Base-by-base conservation (phyloP, 257 asterid genomes). In the Petrea volubilis region DNA sequence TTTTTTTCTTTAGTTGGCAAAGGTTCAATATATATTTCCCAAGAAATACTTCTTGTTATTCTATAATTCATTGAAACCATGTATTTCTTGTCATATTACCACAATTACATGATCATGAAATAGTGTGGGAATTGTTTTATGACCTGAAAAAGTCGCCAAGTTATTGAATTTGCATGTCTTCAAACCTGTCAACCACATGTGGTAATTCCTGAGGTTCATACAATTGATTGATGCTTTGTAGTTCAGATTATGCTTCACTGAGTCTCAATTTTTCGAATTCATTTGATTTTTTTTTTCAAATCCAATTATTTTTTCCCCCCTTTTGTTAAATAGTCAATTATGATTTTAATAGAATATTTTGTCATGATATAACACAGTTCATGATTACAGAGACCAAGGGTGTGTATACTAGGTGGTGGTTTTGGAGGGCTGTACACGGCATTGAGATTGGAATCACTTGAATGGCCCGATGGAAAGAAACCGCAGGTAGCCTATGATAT, bases 371-470 rank as follows among this genome's bases (percentile, higher is more conserved):
- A 40, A 74, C 57, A 51, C 25, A 33, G 62, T 76, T 72, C 56
- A 50, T 82, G 68, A 44, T 77, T 81, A 77, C 89, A 94, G 99
- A 85, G 92, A 68, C 98, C 99, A 64, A 85, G 97, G 78, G 92
- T 94, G 60, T 94, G 99, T 86, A 94, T 94, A 65, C 82, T 94
- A 63, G 99, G 99, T 74, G 99, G 97, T 81, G 99, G 98, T 29
- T 94, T 94, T 58, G 99, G 99, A 84, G 99, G 99, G 41, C 86
- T 94, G 44, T 94, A 91, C 86, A 94, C 99, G 61, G 99, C 98
- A 56, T 75, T 94, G 80, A 80, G 99, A 82, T 81, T 94, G 76
- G 97, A 89, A 73, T 88, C 98, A 58, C 98, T 94, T 71, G 90
- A 83, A 76, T 94, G 99, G 99, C 93, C 97, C 11, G 90, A 88